Base-by-base conservation (phyloP, 306 rosid species). In the Trifolium repens region DNA sequence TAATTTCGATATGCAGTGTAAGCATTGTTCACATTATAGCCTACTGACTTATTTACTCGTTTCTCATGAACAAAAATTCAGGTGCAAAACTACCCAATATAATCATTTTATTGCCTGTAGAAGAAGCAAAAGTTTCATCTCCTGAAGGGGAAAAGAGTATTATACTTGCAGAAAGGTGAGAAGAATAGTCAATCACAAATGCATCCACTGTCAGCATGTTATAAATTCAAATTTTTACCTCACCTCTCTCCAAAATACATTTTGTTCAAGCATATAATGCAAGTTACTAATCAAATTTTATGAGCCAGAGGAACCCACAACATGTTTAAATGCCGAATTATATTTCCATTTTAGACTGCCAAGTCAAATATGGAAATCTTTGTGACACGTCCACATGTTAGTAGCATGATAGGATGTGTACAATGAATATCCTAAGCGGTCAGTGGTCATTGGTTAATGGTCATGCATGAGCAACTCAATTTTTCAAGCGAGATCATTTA, bases 111-210 rank as follows among this genome's bases (percentile, higher is more conserved):
- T 75, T 94, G 81, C 86, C 91, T 0, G 65, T 77, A 65, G 96
- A 94, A 81, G 84, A 80, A 74, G 60, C 79, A 30, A 42, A 82
- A 63, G 69, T 88, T 76, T n/a, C 66, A 26, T 76, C 83, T 85
- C 59, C 87, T 3, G 84, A 84, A 32, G 96, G 89, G 82, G 82
- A 82, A 73, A 91, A 67, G 83, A 75, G 83, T 59, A 77, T 94
- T 75, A 84, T 77, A 76, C 81, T 94, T 75, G 87, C 93, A 34
- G 97, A 90, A 88, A 94, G 97, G 99, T 94, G 85, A 87, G 88
- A 88, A 87, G 88, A 88, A 55, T 67, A 35, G 53, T 55, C 54
- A 53, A 78, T 65, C 60, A 57, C 40, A 66, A 32, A 34, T 73
- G 67, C 72, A 63, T 59, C 71, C 70, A 10, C 26, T 69, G 34